Base-by-base conservation (phyloP, 371 early-diverging fungal genomes). In the Syncephalis plumigaleata region DNA sequence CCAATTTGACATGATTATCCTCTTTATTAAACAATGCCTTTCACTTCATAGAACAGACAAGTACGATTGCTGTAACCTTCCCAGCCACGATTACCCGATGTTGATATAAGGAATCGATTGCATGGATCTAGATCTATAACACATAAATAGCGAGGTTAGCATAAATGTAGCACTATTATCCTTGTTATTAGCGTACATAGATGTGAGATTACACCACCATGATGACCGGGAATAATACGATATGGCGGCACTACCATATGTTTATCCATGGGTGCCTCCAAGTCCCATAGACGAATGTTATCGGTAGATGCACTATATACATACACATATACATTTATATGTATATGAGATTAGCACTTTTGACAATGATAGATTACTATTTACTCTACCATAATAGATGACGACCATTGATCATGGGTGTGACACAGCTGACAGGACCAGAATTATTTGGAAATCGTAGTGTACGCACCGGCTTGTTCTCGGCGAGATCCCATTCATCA, bases 31-130 rank as follows among this genome's bases (percentile, higher is more conserved):
- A 31, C 11, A 31, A 7, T 31, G 31, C 31, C 31, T 31, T 31
- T 31, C 31, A 31, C 31, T 31, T 31, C 31, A 31, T 31, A 31
- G 11, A 31, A 31, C 11, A 31, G 11, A 11, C 31, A 31, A 11
- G 31, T 11, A 7, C 31, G 31, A 31, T 31, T 86, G 16, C 82
- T 75, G 1, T 60, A 49, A 24, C 89, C 91, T 36, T 90, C 93
- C 92, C 92, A 92, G 13, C 92, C 93, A 22, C 91, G 69, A 57
- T 78, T 87, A 8, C 95, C 95, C 0, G 89, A 86, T 1, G 87
- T 79, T 1, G 84, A 83, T 27, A 91, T 71, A 83, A 91, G 72
- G 52, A 76, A 89, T 37, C 73, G 31, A 31, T 31, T 31, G 11
- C 31, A 31, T 31, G 31, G 31, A 31, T 31, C 31, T 11, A 31